Evolutionary conservation across 371 early-diverging fungal genomes (phyloP), one percentile per base, ranked within the genome.

Genomic region (Coemansia sp.): DNA sequence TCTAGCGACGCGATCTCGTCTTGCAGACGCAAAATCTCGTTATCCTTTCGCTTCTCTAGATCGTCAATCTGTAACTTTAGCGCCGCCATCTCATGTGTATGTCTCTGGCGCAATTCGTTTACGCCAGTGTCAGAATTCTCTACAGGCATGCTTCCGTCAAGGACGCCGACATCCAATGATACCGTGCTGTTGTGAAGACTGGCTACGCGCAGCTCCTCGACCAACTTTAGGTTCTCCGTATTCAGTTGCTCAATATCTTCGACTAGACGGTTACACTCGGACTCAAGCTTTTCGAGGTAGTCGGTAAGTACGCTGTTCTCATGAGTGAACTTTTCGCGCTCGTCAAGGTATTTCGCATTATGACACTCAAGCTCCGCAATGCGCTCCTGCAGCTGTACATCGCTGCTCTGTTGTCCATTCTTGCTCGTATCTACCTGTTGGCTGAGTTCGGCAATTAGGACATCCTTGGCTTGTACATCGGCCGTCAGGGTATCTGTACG

Each of bases 211-310:
- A 72, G 69, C 23, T 71, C 68, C 26, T 71, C 75, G 59, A 54
- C 64, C 60, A 75, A 62, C 37, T 81, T 74, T 26, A 83, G 68
- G 54, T 84, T 84, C 72, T 89, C 90, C 1, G 84, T 77, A 61
- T 88, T 87, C 28, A 92, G 78, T 57, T 84, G 84, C 67, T 90
- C 90, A 5, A 90, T 86, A 71, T 92, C 93, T 40, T 90, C 90
- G 82, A 90, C 87, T 55, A 91, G 74, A 57, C 89, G 88, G 55
- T 89, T 74, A 66, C 89, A 87, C 71, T 91, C 90, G 4, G 78
- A 84, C 64, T 92, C 89, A 33, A 86, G 83, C 69, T 87, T 87
- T 58, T 86, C 83, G 14, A 82, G 60, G 16, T 82, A 72, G 39
- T 81, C 82, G 20, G 67, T 64, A 14, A 80, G 54, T 1, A 55